Conservation (phyloP, 2,329 filamentous ascomycete species). For the Lachnellula arida region DNA sequence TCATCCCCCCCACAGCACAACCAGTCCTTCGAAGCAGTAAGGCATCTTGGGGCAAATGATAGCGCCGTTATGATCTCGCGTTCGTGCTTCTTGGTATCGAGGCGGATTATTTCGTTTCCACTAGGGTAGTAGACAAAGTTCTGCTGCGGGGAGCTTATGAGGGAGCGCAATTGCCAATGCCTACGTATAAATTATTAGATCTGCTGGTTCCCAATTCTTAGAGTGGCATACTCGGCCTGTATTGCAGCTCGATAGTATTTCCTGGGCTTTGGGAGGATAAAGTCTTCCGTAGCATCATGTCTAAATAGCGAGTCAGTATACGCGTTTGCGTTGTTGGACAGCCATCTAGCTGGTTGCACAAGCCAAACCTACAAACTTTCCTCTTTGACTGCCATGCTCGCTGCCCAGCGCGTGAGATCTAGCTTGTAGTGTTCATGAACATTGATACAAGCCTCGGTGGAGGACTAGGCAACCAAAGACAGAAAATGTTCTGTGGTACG, state of each 20-base stretch:
- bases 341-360: constrained; percentile 1
- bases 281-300: constrained; percentile 59
- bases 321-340: not conserved
- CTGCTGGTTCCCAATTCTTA: not conserved
- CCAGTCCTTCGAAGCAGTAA: constrained; percentile 83
- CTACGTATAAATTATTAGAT: constrained; percentile 38
- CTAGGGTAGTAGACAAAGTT: constrained; percentile 82
- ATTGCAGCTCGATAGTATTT: constrained; percentile 66
- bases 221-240: constrained; percentile 53
- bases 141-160: constrained; percentile 75
- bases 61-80: constrained; percentile 69
- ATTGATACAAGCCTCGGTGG: not conserved
- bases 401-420: constrained; percentile 28
- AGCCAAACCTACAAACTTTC: constrained; percentile 44
- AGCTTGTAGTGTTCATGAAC: constrained; percentile 27
- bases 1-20: constrained; percentile 85
- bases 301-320: constrained; percentile 36
- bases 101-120: constrained; percentile 64
- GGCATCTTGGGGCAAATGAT: constrained; percentile 73
- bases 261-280: constrained; percentile 56
- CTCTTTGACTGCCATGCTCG: constrained; percentile 51
- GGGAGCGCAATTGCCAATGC: constrained; percentile 85
- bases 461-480: not conserved
- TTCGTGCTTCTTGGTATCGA: constrained; percentile 65
- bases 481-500: not conserved